Conservation (phyloP, 148 eudicot species). For the Euryodendron excelsum region DNA sequence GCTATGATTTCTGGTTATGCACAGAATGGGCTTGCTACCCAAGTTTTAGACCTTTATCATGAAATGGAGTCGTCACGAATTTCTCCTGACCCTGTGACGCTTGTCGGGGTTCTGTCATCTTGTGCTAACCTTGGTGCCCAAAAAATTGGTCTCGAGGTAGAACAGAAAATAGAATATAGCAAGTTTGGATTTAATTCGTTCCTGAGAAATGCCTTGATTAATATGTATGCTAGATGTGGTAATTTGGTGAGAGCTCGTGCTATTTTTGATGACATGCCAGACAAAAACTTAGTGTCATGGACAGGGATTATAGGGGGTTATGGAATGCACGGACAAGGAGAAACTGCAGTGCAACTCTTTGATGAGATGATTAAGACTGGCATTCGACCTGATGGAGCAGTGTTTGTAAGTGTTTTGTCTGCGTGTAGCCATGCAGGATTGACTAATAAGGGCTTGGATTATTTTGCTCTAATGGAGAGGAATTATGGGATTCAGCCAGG, state of each 20-base stretch:
- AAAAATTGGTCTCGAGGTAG: conserved; percentile 54
- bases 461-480: conserved; percentile 51
- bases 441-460: conserved; percentile 59
- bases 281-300: conserved; percentile 70
- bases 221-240: conserved; percentile 82
- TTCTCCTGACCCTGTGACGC: conserved; percentile 58
- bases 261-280: conserved; percentile 51
- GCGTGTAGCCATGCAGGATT: conserved; percentile 86
- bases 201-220: conserved; percentile 57
- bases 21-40: conserved; percentile 58
- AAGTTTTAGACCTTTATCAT: conserved; percentile 59
- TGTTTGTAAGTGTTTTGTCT: conserved; percentile 59
- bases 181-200: conserved; percentile 44
- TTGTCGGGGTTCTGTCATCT: conserved; percentile 72
- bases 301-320: conserved; percentile 75
- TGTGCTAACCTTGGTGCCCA: conserved; percentile 78
- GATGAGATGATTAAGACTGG: conserved; percentile 61
- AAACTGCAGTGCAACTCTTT: conserved; percentile 55
- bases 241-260: conserved; percentile 59
- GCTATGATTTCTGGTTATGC: conserved; percentile 86
- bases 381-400: conserved; percentile 59
- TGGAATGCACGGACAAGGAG: conserved; percentile 80
- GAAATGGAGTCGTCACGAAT: conserved; percentile 44
- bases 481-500: conserved; percentile 48
- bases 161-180: conserved; percentile 41